Evolutionary conservation across 1,139 yeast genomes (phyloP).

Genomic region (Pneumocystis carinii): DNA sequence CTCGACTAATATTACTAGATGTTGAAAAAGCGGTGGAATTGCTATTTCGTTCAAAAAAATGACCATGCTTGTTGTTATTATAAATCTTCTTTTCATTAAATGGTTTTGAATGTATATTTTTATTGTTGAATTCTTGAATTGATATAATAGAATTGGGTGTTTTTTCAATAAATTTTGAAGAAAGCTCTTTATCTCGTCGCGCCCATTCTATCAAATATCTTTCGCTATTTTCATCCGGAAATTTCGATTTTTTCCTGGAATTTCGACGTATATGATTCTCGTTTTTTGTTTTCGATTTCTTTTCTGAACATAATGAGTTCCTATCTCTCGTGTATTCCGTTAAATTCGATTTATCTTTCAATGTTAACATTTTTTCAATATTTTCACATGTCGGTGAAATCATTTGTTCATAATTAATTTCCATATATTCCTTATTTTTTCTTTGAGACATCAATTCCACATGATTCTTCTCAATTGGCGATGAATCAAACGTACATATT

Average conservation of each 20-base stretch:
- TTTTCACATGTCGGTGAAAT: not conserved
- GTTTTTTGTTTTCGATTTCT: not conserved
- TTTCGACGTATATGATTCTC: not conserved
- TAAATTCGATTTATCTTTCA: not conserved
- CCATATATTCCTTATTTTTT: not conserved
- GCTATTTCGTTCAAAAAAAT: not conserved
- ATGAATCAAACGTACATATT: not conserved
- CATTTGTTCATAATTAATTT: not conserved
- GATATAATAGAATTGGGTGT: not conserved
- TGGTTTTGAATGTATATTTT: not conserved
- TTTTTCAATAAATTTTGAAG: not conserved
- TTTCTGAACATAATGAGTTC: not conserved
- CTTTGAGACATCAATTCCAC: not conserved
- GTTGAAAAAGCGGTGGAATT: not conserved
- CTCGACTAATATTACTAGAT: not conserved
- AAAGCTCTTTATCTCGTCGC: slow-evolving; percentile 1
- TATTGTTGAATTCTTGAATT: not conserved
- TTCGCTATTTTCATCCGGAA: slow-evolving; percentile 1
- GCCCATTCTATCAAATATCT: not conserved
- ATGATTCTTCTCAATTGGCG: not conserved
- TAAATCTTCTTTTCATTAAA: not conserved
- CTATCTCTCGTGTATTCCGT: not conserved
- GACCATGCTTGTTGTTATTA: not conserved
- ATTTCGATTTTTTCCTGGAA: not conserved
- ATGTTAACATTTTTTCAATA: not conserved